A percentile compares a stretch with the other conserved stretches of the same genome.
Conservation (phyloP, 768 basidiomycete genomes). For the Lanmaoa rubissima region DNA sequence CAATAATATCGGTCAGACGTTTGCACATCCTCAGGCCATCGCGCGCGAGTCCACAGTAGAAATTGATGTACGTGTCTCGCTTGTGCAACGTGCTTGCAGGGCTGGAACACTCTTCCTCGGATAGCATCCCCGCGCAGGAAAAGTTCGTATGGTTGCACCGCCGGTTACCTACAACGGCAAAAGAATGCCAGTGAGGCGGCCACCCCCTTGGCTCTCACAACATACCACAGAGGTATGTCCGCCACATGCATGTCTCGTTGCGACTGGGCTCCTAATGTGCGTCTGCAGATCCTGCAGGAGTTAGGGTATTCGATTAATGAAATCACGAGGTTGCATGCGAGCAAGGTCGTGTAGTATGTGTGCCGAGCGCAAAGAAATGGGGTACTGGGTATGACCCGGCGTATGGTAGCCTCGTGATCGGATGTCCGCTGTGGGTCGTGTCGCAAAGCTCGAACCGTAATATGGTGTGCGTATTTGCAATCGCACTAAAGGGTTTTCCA, state of each 20-base stretch:
- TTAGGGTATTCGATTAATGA: constrained; percentile 40
- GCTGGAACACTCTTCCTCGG: constrained; percentile 12
- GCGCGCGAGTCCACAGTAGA: constrained; percentile 76
- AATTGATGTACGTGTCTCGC: constrained; percentile 59
- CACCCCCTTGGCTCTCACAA: constrained; percentile 88
- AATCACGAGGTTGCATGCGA: constrained; percentile 43
- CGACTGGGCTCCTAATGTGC: neutral
- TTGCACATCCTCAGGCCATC: constrained; percentile 81
- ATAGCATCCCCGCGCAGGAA: constrained; percentile 74
- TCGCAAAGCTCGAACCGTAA: constrained; percentile 5
- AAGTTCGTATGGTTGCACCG: constrained; percentile 76
- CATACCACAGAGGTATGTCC: constrained; percentile 70
- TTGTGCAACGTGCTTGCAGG: constrained; percentile 29
- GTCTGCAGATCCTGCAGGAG: constrained; percentile 39
- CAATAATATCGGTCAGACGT: constrained; percentile 87
- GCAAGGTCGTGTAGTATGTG: constrained; percentile 39
- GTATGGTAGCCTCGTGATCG: constrained; percentile 15
- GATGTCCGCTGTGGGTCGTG: constrained; percentile 31
- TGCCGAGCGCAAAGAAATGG: constrained; percentile 19
- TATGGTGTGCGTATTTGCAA: constrained; percentile 29
- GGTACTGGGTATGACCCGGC: constrained; percentile 13
- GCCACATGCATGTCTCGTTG: constrained; percentile 3
- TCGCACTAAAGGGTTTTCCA: constrained; percentile 21
- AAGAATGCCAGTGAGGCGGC: constrained; percentile 67
- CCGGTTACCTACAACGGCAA: constrained; percentile 80